phyloP scores from a whole-genome alignment of 1,284 basidiomycete species.

The Tilletiaria anomala region DNA sequence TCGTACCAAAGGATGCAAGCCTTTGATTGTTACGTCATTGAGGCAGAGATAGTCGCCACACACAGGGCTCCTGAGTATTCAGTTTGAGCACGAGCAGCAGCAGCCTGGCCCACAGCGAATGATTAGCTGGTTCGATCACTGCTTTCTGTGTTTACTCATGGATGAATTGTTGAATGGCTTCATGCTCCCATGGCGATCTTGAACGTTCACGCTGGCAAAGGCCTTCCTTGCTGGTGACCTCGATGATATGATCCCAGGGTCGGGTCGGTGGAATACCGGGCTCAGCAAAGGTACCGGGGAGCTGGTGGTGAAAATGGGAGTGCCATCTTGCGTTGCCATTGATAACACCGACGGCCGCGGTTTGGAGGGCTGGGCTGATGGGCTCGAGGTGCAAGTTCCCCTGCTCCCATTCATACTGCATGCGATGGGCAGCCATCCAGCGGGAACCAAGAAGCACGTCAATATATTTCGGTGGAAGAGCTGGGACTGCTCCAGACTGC shows the following conservation, averaged over 20 bases:
- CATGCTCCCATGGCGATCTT: background rate
- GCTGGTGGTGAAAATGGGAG: too few species aligned
- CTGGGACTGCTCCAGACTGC: too few species aligned
- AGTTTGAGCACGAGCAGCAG: background rate
- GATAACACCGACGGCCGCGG: too few species aligned
- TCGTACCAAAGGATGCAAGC: background rate
- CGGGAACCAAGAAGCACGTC: too few species aligned
- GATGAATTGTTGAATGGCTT: background rate
- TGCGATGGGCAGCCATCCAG: too few species aligned
- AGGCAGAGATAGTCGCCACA: conserved; percentile 1
- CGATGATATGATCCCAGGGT: background rate
- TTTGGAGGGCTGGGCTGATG: too few species aligned
- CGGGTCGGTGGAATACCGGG: background rate
- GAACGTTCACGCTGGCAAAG: conserved; percentile 1
- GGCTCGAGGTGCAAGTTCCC: too few species aligned
- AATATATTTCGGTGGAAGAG: too few species aligned
- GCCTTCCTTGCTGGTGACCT: background rate
- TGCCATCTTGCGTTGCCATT: too few species aligned
- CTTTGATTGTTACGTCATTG: background rate
- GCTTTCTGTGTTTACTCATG: background rate
- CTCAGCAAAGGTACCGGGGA: too few species aligned
- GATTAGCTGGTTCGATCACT: background rate
- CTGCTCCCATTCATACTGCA: too few species aligned
- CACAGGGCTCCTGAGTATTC: background rate
- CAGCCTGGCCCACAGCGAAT: conserved; percentile 1